phyloP scores from a whole-genome alignment of 305 asterid species.

The Vinca major region DNA sequence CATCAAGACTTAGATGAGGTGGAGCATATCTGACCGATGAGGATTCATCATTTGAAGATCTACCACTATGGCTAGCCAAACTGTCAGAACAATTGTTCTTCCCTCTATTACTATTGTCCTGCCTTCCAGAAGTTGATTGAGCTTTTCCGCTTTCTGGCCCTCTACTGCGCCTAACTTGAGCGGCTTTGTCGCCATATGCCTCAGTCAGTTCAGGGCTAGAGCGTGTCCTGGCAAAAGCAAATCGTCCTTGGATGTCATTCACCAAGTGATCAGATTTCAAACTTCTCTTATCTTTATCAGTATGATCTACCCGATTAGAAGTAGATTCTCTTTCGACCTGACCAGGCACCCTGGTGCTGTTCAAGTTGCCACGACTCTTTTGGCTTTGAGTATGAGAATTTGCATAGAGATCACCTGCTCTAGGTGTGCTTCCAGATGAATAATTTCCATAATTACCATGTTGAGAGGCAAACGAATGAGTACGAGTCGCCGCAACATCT shows the following conservation, averaged over 20 bases:
- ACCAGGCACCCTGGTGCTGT: slow-evolving; percentile 34
- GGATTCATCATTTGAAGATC: slow-evolving; percentile 39
- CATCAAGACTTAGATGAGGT: slow-evolving; percentile 45
- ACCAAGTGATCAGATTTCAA: slow-evolving; percentile 46
- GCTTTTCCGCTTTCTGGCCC: slow-evolving; percentile 40
- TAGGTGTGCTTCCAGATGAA: slow-evolving; percentile 33
- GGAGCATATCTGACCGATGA: slow-evolving; percentile 34
- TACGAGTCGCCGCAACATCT: slow-evolving; percentile 26
- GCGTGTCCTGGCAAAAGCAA: slow-evolving; percentile 69
- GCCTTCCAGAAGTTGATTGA: slow-evolving; percentile 31
- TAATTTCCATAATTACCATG: slow-evolving; percentile 29
- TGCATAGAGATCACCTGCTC: slow-evolving; percentile 27
- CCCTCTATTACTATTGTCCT: slow-evolving; percentile 39
- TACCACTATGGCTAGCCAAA: slow-evolving; percentile 41
- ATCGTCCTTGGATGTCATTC: slow-evolving; percentile 53
- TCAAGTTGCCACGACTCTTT: slow-evolving; percentile 36
- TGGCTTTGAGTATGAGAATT: slow-evolving; percentile 40
- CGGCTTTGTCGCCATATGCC: slow-evolving; percentile 40
- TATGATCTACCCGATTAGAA: slow-evolving; percentile 33
- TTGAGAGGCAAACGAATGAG: slow-evolving; percentile 31
- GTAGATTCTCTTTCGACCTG: slow-evolving; percentile 34
- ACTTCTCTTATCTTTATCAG: slow-evolving; percentile 48
- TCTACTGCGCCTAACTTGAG: slow-evolving; percentile 34
- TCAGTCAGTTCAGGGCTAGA: slow-evolving; percentile 96
- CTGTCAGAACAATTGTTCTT: slow-evolving; percentile 45